These are phyloP conservation scores for Backusella liffmaniae DNA, from an alignment of 192 early-diverging fungal genomes.

Conservation along the genomic window DNA sequence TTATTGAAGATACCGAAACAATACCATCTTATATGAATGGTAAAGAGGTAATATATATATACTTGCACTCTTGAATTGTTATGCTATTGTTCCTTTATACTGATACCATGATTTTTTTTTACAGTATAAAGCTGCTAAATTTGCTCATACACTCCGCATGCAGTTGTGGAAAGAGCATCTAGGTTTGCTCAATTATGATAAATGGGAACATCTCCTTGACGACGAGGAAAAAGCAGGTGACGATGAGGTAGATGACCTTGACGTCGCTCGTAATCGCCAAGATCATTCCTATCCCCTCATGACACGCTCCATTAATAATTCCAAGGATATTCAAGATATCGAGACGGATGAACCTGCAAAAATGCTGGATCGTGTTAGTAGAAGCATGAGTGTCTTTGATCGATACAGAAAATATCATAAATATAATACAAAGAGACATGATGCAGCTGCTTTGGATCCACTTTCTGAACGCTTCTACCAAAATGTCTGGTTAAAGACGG, in stretches of 20 bases:
- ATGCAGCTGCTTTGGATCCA: conserved; percentile 62
- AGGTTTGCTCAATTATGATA: conserved; percentile 55
- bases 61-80: background rate
- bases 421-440: background rate
- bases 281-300: background rate
- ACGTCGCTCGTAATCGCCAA: background rate
- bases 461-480: conserved; percentile 62
- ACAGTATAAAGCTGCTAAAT: conserved; percentile 62
- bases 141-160: conserved; percentile 70
- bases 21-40: conserved; percentile 71
- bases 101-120: background rate
- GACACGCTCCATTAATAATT: conserved; percentile 18
- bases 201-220: conserved; percentile 31
- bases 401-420: background rate
- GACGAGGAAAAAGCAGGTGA: background rate
- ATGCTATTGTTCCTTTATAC: background rate
- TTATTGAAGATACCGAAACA: conserved; percentile 74
- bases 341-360: conserved; percentile 41
- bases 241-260: background rate
- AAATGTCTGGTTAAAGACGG: conserved; percentile 56
- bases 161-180: conserved; percentile 84
- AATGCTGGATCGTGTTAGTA: conserved; percentile 19
- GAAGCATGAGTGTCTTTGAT: conserved; percentile 16
- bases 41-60: conserved; percentile 27
- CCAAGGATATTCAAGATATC: conserved; percentile 24